A percentile compares a stretch with the other conserved stretches of the same genome.
Conservation (phyloP, 352 stramenopile species). For the Phytophthora kernoviae region DNA sequence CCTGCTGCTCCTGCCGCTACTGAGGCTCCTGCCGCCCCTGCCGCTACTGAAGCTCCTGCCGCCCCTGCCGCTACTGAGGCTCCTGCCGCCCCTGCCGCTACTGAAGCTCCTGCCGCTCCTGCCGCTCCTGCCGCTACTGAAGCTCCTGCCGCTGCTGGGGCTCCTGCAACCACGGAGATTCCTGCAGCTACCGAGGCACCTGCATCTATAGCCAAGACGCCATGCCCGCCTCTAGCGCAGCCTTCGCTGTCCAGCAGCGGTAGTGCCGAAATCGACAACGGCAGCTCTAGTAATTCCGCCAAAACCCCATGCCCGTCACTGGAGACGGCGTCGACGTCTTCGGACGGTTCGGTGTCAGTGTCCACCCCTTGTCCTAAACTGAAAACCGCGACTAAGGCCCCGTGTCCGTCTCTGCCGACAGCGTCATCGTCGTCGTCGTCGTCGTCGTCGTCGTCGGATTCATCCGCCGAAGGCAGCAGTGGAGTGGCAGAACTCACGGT, state of each 20-base stretch:
- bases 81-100: slow-evolving; percentile 11
- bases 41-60: neutral
- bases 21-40: slow-evolving; percentile 22
- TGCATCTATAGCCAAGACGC: slow-evolving; percentile 19
- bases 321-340: slow-evolving; percentile 32
- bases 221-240: slow-evolving; percentile 37
- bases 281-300: slow-evolving; percentile 7
- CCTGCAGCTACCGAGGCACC: neutral
- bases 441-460: slow-evolving; percentile 16
- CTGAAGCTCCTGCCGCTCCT: slow-evolving; percentile 10
- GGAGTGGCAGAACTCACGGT: slow-evolving; percentile 3
- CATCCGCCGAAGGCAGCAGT: slow-evolving; percentile 22
- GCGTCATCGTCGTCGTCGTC: too few relatives aligned
- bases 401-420: slow-evolving; percentile 26
- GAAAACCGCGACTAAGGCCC: slow-evolving; percentile 16
- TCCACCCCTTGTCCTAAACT: slow-evolving; percentile 20
- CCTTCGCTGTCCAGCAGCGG: slow-evolving; percentile 23
- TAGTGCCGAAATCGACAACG: slow-evolving; percentile 16
- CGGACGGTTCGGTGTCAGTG: slow-evolving; percentile 28
- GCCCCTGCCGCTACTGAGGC: slow-evolving; percentile 10
- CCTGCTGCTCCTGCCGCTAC: slow-evolving; percentile 6
- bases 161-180: slow-evolving; percentile 30
- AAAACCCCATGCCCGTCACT: slow-evolving; percentile 38
- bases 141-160: slow-evolving; percentile 5
- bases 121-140: slow-evolving; percentile 5